Evolutionary conservation across 768 basidiomycete species (phyloP).

Genomic region (Russula griseocarnosa): DNA sequence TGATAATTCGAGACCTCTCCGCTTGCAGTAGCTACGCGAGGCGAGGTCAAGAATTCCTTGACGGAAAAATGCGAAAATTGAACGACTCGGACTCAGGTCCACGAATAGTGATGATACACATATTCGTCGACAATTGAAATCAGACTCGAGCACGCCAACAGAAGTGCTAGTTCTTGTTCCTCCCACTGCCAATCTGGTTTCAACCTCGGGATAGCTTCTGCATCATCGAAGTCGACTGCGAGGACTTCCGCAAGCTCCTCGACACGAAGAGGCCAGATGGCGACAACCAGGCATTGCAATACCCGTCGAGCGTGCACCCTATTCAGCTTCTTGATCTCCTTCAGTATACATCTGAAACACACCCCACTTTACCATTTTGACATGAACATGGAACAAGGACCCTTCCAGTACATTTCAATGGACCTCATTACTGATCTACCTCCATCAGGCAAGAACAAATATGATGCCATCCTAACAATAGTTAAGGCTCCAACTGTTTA

Average conservation of each 20-base stretch:
- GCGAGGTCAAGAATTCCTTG: background rate
- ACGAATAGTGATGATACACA: no score
- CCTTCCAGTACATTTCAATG: no score
- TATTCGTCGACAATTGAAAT: background rate
- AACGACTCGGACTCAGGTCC: no score
- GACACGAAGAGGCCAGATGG: background rate
- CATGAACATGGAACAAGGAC: no score
- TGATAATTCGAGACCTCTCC: background rate
- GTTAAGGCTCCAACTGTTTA: conserved; percentile 1
- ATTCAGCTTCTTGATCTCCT: background rate
- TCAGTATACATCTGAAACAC: no score
- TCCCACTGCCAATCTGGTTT: background rate
- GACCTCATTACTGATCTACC: no score
- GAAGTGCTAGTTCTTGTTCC: background rate
- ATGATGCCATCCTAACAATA: no score
- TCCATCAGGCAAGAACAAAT: no score
- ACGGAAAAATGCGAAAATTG: background rate
- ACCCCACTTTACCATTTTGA: no score
- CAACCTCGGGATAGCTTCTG: background rate
- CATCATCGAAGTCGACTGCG: background rate
- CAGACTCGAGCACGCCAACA: background rate
- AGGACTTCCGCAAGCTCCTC: background rate
- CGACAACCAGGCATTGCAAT: background rate
- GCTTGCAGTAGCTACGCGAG: background rate
- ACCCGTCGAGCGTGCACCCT: background rate